Evolutionary conservation across 495 filamentous ascomycete species (phyloP).

Genomic region (Penicillium macrosclerotiorum): DNA sequence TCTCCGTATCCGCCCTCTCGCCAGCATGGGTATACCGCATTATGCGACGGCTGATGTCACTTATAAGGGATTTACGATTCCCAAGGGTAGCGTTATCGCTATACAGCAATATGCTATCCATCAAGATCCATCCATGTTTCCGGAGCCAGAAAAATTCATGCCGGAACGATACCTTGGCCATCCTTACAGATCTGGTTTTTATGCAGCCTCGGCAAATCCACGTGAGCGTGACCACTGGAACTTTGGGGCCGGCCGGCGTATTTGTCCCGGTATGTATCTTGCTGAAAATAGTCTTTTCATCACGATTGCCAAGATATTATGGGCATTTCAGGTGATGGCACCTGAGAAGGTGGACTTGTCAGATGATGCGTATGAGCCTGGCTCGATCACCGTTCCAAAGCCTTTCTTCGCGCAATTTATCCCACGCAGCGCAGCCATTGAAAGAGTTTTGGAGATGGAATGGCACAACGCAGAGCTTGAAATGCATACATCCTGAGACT

Average conservation of each 20-base stretch:
- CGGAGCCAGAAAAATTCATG: slow-evolving; percentile 50
- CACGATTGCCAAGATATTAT: slow-evolving; percentile 52
- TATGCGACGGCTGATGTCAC: slow-evolving; percentile 8
- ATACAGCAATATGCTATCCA: slow-evolving; percentile 26
- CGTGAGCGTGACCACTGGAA: slow-evolving; percentile 32
- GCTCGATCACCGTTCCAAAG: too few species aligned
- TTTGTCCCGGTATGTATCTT: slow-evolving; percentile 57
- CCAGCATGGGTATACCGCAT: slow-evolving; percentile 32
- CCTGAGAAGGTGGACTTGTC: too few species aligned
- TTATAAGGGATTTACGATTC: too few species aligned
- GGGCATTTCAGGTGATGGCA: too few species aligned
- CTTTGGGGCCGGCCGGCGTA: slow-evolving; percentile 46
- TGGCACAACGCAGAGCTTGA: too few species aligned
- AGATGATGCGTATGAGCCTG: too few species aligned
- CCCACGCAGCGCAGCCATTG: too few species aligned
- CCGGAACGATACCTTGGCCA: slow-evolving; percentile 46
- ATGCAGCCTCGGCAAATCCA: slow-evolving; percentile 28
- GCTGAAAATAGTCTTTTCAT: slow-evolving; percentile 59
- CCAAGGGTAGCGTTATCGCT: too few species aligned
- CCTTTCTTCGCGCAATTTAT: too few species aligned
- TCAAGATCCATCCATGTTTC: not conserved
- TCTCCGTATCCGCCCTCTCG: slow-evolving; percentile 35
- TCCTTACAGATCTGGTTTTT: slow-evolving; percentile 7
- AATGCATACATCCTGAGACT: too few species aligned
- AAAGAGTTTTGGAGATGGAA: too few species aligned